Evolutionary conservation across 148 eudicot species (phyloP), one percentile per base, ranked within the genome.

Genomic region (Heliosperma pusillum): DNA sequence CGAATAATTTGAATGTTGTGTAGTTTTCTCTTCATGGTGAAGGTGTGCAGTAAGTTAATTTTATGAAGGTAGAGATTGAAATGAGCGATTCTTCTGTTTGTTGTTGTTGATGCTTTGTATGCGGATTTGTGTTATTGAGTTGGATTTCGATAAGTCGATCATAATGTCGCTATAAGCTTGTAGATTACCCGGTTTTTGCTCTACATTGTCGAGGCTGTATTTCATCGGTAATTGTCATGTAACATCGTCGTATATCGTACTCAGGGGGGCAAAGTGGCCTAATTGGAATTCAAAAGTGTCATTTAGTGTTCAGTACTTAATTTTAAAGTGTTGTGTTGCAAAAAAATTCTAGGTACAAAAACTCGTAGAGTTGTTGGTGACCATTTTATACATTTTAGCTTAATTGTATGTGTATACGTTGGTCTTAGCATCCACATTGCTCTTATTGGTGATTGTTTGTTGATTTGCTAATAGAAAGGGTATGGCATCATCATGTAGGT

Each of bases 401-500:
- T 47, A 47, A 15, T 13, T 47, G 53, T 47, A 47, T 47, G 53
- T 47, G 2, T 47, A 47, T 16, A 12, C 17, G 1, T 47, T 36
- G 9, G 53, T 47, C 40, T 7, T 9, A 66, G 62, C 5, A 15
- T 53, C 45, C 40, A 26, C 22, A 27, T 3, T 15, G 4, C 25
- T 62, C 27, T n/a, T 57, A 25, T 30, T 20, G 22, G 10, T 12
- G 56, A 63, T 19, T 27, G 40, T 56, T 3, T 36, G 19, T 25
- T 66, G 55, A 6, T 57, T 70, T 36, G 61, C 67, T 71, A 11
- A 57, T 60, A 10, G 6, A 26, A 42, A 45, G 74, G 33, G 20
- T 17, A 3, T 22, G n/a, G 17, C 1, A 8, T 71, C 45, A 12
- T 52, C 13, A 7, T 68, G 73, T 76, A 81, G 80, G 74, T 36